Evolutionary conservation across 2,329 filamentous ascomycete species (phyloP).

Genomic region (Fusarium hainanense): DNA sequence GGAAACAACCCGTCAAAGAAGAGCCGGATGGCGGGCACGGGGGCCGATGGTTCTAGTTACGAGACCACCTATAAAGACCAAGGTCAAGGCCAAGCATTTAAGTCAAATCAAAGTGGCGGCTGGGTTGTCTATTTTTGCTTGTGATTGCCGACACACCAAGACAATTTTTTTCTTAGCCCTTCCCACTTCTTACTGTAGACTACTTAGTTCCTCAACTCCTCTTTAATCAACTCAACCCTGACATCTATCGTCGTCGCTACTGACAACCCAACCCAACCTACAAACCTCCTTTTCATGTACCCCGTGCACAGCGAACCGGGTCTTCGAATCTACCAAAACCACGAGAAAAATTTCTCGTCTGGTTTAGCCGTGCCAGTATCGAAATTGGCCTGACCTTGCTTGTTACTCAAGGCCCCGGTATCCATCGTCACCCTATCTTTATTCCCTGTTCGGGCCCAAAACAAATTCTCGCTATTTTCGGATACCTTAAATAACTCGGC

Average conservation of each 20-base stretch:
- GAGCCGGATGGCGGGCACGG: slow-evolving; percentile 20
- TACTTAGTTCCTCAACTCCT: slow-evolving; percentile 34
- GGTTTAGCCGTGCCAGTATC: slow-evolving; percentile 30
- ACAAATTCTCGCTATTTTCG: slow-evolving; percentile 19
- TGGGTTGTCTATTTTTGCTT: slow-evolving; percentile 37
- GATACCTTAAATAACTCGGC: slow-evolving; percentile 32
- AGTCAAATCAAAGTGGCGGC: slow-evolving; percentile 31
- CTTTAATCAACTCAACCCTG: slow-evolving; percentile 37
- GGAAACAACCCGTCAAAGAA: slow-evolving; percentile 7
- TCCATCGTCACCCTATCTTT: slow-evolving; percentile 29
- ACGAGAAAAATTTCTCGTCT: slow-evolving; percentile 29
- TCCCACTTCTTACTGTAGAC: slow-evolving; percentile 28
- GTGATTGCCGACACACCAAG: slow-evolving; percentile 41
- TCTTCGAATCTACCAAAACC: slow-evolving; percentile 11
- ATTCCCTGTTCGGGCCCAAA: slow-evolving; percentile 36
- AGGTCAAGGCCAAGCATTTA: slow-evolving; percentile 28
- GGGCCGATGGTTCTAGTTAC: slow-evolving; percentile 5
- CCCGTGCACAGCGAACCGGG: slow-evolving; percentile 20
- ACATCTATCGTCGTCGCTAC: slow-evolving; percentile 31
- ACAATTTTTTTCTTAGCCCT: slow-evolving; percentile 42
- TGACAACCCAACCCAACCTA: slow-evolving; percentile 32
- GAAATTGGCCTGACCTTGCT: slow-evolving; percentile 37
- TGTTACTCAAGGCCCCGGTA: slow-evolving; percentile 15
- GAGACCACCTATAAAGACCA: not conserved
- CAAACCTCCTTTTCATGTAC: slow-evolving; percentile 15